Evolutionary conservation across 495 filamentous ascomycete species (phyloP).

Genomic region (Bathelium albidoporum): DNA sequence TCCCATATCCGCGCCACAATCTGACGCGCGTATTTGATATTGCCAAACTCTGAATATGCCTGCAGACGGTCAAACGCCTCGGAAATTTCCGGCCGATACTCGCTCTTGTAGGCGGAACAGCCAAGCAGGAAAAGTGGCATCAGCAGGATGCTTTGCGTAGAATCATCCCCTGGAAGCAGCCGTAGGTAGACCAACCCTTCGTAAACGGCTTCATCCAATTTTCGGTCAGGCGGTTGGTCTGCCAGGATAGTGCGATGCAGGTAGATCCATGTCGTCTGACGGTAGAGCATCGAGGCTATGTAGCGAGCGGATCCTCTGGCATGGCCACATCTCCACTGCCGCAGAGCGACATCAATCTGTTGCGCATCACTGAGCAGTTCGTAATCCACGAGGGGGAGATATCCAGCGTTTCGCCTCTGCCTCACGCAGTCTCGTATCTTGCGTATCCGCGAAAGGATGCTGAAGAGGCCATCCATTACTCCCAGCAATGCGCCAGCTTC

Average conservation of each 20-base stretch:
- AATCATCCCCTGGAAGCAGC: constrained; percentile 47
- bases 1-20: constrained; percentile 76
- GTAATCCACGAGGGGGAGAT: constrained; percentile 66
- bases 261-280: constrained; percentile 87
- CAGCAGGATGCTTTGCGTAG: constrained; percentile 69
- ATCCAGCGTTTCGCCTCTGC: constrained; percentile 47
- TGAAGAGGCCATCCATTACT: constrained; percentile 79
- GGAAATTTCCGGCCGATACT: constrained; percentile 59
- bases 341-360: constrained; percentile 66
- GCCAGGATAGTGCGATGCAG: constrained; percentile 76
- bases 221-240: constrained; percentile 45
- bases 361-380: constrained; percentile 61
- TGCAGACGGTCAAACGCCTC: constrained; percentile 59
- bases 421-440: constrained; percentile 69
- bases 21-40: constrained; percentile 63
- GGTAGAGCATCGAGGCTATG: constrained; percentile 70
- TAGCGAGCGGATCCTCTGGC: constrained; percentile 60
- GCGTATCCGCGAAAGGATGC: constrained; percentile 70
- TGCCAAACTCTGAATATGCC: constrained; percentile 68
- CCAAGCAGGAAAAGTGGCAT: constrained; percentile 85
- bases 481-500: constrained; percentile 65
- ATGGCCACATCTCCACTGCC: constrained; percentile 64
- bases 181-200: constrained; percentile 59
- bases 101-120: constrained; percentile 63
- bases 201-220: constrained; percentile 66